Base-by-base conservation (phyloP, 2,329 filamentous ascomycete genomes). In the Penicillium fuscoglaucum region DNA sequence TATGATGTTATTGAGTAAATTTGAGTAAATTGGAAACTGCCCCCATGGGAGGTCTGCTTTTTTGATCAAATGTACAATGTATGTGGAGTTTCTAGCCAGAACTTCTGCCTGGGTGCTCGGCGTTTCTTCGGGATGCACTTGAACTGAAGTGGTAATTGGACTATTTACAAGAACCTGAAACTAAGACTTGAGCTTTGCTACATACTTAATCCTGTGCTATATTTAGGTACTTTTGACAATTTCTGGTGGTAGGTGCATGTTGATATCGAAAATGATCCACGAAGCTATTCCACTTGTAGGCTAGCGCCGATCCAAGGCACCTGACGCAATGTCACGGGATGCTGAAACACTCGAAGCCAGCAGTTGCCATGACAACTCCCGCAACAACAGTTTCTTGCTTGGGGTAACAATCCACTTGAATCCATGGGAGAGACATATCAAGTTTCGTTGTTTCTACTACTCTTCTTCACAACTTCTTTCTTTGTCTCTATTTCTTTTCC, bases 331-430 rank as follows among this genome's bases (percentile, higher is more conserved):
- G n/a, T 58, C 62, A 66, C 31, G 57, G 61, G 63, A 66, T 21
- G 24, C 10, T 49, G n/a, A 56, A 55, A 60, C 49, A 45, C 15
- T 35, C 28, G 60, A 35, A 70, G 62, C 60, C 62, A 58, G 26
- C 57, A 21, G 63, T 74, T 74, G 69, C 70, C 59, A 67, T 70
- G 68, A 70, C 63, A 60, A 74, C 72, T 72, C 60, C 72, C 72
- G 71, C 51, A 56, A 72, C 71, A 72, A 61, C 59, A 58, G 46
- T 63, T 37, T 62, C 66, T 64, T 64, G 62, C 61, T 65, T 60
- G 62, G 66, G 66, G 65, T 66, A 67, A 65, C 62, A 66, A 66
- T 63, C 66, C 63, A 66, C 63, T 67, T 57, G 33, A 62, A 65
- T 61, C 64, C 62, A 67, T 61, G 62, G 60, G 59, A 64, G 58